A percentile compares a stretch with the other conserved stretches of the same genome.
Evolutionary conservation across 1,139 yeast genomes (phyloP).

Genomic region (Taiozyma sp.): DNA sequence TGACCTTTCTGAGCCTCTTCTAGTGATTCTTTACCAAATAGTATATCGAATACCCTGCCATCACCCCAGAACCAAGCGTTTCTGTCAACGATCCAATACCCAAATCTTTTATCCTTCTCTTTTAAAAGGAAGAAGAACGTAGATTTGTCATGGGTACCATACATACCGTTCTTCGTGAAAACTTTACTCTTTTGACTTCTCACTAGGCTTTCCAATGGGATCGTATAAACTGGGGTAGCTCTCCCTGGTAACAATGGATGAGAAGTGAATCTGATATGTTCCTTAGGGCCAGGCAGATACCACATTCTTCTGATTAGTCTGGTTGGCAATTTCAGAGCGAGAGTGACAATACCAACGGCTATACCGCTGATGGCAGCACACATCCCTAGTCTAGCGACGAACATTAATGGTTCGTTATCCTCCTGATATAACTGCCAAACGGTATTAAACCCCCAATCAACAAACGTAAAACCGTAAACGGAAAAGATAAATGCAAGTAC

Average conservation of each 20-base stretch:
- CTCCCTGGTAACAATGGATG: constrained; percentile 75
- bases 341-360: constrained; percentile 40
- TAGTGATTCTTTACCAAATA: constrained; percentile 74
- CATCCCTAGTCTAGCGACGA: constrained; percentile 36
- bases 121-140: constrained; percentile 70
- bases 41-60: constrained; percentile 75
- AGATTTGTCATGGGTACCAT: constrained; percentile 75
- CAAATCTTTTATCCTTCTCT: constrained; percentile 44
- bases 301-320: constrained; percentile 71
- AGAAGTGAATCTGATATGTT: constrained; percentile 56
- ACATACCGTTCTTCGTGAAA: constrained; percentile 84
- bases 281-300: constrained; percentile 59
- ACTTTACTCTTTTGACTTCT: constrained; percentile 63
- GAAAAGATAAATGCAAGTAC: constrained; percentile 66
- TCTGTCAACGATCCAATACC: constrained; percentile 76
- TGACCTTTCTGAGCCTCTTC: constrained; percentile 76
- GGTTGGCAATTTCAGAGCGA: constrained; percentile 53
- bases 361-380: constrained; percentile 34
- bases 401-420: constrained; percentile 41
- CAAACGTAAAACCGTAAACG: constrained; percentile 61
- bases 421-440: constrained; percentile 55
- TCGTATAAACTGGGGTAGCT: constrained; percentile 70
- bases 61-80: constrained; percentile 92
- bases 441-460: constrained; percentile 55
- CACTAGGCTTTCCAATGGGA: constrained; percentile 52